phyloP scores from a whole-genome alignment of 257 asterid genomes.

The Solanum ossicruentum region DNA sequence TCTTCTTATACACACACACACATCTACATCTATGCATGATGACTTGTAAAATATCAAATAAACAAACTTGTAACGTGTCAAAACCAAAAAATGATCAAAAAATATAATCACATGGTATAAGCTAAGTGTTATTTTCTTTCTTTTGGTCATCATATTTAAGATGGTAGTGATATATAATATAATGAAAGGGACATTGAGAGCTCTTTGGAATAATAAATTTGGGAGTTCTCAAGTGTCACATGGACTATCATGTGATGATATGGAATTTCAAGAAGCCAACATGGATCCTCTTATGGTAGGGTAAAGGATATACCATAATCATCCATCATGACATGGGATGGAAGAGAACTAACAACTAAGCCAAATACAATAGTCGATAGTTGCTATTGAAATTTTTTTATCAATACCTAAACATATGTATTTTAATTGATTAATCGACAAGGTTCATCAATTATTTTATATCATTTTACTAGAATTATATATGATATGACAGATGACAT shows the following conservation, averaged over 20 bases:
- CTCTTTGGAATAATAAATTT: neutral
- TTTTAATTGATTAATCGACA: neutral
- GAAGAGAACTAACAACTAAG: neutral
- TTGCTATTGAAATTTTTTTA: neutral
- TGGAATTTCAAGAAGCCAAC: constrained; percentile 4
- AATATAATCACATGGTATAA: neutral
- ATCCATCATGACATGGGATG: neutral
- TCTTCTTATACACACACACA: neutral
- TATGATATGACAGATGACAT: neutral
- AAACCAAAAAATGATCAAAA: neutral
- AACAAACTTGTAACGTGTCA: neutral
- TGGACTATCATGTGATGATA: constrained; percentile 13
- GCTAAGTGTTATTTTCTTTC: neutral
- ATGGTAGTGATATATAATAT: neutral
- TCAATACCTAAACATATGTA: neutral
- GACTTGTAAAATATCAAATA: neutral
- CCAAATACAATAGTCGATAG: too few species aligned
- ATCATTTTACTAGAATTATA: neutral
- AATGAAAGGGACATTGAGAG: neutral
- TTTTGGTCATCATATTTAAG: neutral
- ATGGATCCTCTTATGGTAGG: constrained; percentile 10
- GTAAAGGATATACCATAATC: neutral
- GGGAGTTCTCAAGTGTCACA: neutral
- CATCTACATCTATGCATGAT: neutral
- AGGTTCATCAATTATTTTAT: neutral